Evolutionary conservation across 192 early-diverging fungal genomes (phyloP), one percentile per base, ranked within the genome.

Genomic region (Gorgonomyces haynaldii): DNA sequence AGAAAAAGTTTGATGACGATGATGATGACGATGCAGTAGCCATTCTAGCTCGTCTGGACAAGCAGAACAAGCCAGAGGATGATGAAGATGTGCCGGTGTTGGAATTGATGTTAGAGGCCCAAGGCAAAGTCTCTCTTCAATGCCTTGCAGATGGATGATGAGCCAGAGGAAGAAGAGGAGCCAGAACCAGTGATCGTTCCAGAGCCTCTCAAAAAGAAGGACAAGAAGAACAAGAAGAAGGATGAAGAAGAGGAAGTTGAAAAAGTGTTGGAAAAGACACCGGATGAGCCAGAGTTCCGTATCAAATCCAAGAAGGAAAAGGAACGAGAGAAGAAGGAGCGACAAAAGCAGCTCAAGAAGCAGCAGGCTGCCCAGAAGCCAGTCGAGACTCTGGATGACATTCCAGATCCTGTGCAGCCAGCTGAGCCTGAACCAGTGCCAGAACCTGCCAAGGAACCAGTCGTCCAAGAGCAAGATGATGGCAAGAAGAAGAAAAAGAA

Each of bases 231-330:
- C 12, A 8, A 31, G 12, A 8, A 31, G 12, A 12, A 31, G 30
- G 30, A 31, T 31, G 32, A 57, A 34, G 52, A 36, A 35, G 21
- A 45, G 20, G 38, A 51, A 29, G 16, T 29, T 23, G 27, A 5
- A 1, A 41, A 42, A 37, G 34, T 27, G 26, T 31, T 8, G 37
- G 37, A 37, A 56, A 69, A 31, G 50, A 19, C 23, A 51, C 52
- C 34, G 0, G 30, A 53, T 35, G 64, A 57, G 4, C 58, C 58
- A 10, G 50, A 55, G 37, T 55, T 48, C 35, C 62, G 67, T 50
- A 70, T 85, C 23, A 79, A 87, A 62, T 79, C 83, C 30, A 90
- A 90, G 58, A 88, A 87, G 60, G 86, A 90, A 46, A 90, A 90
- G 64, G 87, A 90, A 54, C 71, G 72, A 52, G 73, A 87, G 36